Evolutionary conservation across 2,329 filamentous ascomycete genomes (phyloP), one percentile per base, ranked within the genome.

Genomic region (Penicillium olsonii): DNA sequence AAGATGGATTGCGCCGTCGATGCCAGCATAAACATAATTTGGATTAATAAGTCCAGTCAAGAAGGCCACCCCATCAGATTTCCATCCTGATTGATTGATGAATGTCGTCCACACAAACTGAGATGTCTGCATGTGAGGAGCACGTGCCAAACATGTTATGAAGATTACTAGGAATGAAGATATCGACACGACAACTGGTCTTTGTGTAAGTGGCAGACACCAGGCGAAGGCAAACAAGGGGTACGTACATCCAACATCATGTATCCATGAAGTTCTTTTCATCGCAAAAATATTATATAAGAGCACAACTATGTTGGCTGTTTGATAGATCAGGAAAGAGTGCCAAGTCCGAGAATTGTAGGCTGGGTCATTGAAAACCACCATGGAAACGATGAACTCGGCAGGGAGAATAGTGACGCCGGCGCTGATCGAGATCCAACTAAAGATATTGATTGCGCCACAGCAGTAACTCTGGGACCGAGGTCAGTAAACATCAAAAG

Each of bases 31-130:
- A 31, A 72, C 68, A 72, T 74, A 79, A 56, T 79, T 78, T 15
- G 74, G 73, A 55, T 77, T 78, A 49, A 80, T 74, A 5, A 80
- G 67, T 24, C 78, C 78, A 42, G 78, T 74, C 37, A 81, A 74
- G 63, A 79, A 80, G 17, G 75, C 76, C 37, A 80, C 74, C 18
- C 75, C 76, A 50, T 70, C 68, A 37, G 70, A 63, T 9, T 58
- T 48, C 77, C 75, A 80, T 18, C 75, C 78, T 0, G 75, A 79
- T 51, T 74, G 74, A 62, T 80, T 81, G 65, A 76, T 73, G 56
- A 79, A 80, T 33, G 71, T 77, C 1, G 74, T 72, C 56, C 79
- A 81, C 54, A 81, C 78, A 60, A 79, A 80, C 18, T 70, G 66
- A 45, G 75, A 73, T 29, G 69, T 64, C 45, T 77, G 69, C 52